Evolutionary conservation across 2,329 filamentous ascomycete genomes (phyloP), one percentile per base, ranked within the genome.

Genomic region (Alternaria arbusti): DNA sequence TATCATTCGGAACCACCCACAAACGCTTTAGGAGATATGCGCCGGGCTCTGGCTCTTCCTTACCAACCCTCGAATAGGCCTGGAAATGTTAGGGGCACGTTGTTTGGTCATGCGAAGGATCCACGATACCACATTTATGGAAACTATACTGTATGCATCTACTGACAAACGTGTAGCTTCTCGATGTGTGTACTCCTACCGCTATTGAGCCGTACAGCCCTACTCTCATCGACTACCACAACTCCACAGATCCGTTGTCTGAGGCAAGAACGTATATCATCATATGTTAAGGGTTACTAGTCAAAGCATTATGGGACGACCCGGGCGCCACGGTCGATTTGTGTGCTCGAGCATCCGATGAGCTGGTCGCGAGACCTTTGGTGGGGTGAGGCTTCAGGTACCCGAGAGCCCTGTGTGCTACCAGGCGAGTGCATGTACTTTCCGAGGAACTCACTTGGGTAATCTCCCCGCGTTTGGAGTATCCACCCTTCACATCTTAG

Each of bases 341-440:
- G 56, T 63, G 26, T 54, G 51, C 58, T 50, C 59, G 46, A 59
- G 28, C 47, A 57, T 28, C 57, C 63, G 54, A 45, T 28, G 32
- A 52, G 22, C n/a, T 49, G 61, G 55, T 63, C 45, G 20, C 58
- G 59, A 59, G 50, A 64, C 45, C 51, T 54, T 23, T 55, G 44
- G 57, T 57, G 65, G 66, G 59, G 26, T 64, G 66, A 61, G 40
- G 49, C 49, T 54, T 52, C 67, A 66, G 64, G 57, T 63, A 64
- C 64, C 56, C 61, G 57, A 63, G 66, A 52, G 51, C 44, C 50
- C 57, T 67, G 65, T 72, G 65, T 60, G 57, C 69, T 68, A 44
- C 52, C 52, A 62, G 54, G 58, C 59, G 63, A 62, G 60, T 32
- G 72, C 75, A 68, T 70, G 74, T 77, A 72, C 71, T 73, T 69